Base-by-base conservation (phyloP, 257 asterid species). In the Anisodus acutangulus region DNA sequence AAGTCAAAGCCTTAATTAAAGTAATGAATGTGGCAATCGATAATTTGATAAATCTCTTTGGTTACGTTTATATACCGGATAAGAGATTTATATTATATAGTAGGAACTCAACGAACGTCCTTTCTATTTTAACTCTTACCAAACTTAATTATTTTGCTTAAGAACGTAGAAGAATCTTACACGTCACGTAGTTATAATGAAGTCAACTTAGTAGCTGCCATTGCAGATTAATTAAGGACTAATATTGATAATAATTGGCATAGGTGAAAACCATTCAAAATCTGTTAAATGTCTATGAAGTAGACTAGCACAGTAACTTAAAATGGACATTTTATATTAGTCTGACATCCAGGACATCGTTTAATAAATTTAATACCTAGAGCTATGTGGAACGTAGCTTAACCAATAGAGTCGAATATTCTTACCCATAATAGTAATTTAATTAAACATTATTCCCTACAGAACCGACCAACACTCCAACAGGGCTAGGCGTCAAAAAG, bases 171-270 rank as follows among this genome's bases (percentile, higher is more conserved):
- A 39, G 78, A 72, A 47, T 72, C 59, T 72, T 72, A 19, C 43
- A 1, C 10, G 60, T 13, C 58, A 49, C 80, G 80, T 72, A 17
- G 79, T 45, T 71, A 72, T 26, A 51, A 49, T 19, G 62, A 74
- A 76, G 81, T 26, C 81, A 76, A 76, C 63, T 51, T 76, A 12
- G 81, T 76, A 49, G 63, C 51, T 76, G 81, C 39, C 81, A 76
- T 22, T 51, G 81, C 63, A 51, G 63, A 76, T 49, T 76, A 76
- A 22, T 51, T 22, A 51, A 6, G 45, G 45, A 49, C 19, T 26
- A 74, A 11, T 16, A 74, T 19, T 51, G 45, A 6, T 51, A 49
- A 49, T 74, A 49, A 22, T 74, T 19, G 22, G n/a, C 41, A 22
- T 19, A 74, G 54, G 9, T 17, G 64, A 49, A 31, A 74, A 19